Conservation (phyloP, 345 rosid species). For the Salix purpurea region DNA sequence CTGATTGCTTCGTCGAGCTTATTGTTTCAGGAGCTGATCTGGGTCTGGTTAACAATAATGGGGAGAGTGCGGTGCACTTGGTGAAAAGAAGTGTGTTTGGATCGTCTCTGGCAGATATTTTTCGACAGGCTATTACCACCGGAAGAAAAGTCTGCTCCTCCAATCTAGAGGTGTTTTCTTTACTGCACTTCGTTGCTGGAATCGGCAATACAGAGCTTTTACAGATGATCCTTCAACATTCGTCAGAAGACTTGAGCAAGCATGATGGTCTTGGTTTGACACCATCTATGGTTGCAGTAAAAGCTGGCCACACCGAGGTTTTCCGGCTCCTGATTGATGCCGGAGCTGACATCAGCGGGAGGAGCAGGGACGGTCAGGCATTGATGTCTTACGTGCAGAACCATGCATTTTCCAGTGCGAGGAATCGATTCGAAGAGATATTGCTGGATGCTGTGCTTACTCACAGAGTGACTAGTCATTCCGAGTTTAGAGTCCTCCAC, state of each 20-base stretch:
- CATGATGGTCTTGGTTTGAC: constrained; percentile 26
- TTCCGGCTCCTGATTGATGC: constrained; percentile 25
- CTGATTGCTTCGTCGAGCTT: constrained; percentile 29
- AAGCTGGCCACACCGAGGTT: constrained; percentile 25
- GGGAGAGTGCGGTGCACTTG: constrained; percentile 26
- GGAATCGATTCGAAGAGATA: constrained; percentile 28
- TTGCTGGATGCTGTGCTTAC: constrained; percentile 26
- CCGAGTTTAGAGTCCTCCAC: constrained; percentile 27
- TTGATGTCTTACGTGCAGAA: constrained; percentile 11
- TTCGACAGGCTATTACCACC: constrained; percentile 18
- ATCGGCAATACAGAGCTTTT: constrained; percentile 25
- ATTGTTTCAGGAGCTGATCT: constrained; percentile 30
- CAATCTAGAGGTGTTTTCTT: constrained; percentile 30
- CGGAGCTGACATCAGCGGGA: constrained; percentile 27
- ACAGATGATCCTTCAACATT: constrained; percentile 11
- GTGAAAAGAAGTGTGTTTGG: constrained; percentile 25
- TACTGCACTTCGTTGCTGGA: constrained; percentile 29
- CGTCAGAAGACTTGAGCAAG: constrained; percentile 15
- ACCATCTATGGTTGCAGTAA: constrained; percentile 18
- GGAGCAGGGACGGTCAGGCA: constrained; percentile 24
- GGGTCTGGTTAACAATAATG: constrained; percentile 24
- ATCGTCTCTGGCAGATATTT: constrained; percentile 19
- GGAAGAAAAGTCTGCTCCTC: constrained; percentile 17
- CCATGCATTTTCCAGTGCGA: constrained; percentile 17
- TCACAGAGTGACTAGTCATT: constrained; percentile 13